Conservation (phyloP, 148 eudicot genomes). For the Amaranthus palmeri region DNA sequence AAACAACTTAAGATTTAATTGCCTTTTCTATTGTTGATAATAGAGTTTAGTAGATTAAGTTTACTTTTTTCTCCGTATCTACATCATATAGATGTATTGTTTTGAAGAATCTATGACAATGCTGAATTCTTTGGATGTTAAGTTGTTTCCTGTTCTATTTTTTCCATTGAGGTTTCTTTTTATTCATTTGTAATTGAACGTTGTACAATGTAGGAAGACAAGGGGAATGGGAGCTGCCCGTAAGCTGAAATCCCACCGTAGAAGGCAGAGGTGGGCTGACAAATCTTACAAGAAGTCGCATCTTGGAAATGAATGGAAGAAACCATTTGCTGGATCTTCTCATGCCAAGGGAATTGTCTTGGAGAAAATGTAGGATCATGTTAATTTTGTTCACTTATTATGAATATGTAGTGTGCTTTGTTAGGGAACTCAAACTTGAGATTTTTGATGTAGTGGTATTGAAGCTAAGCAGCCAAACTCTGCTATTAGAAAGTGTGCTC, state of each 20-base stretch:
- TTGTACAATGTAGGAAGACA: conserved; percentile 48
- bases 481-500: conserved; percentile 94
- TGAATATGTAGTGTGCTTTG: neutral
- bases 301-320: conserved; percentile 94
- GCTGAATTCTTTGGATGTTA: neutral
- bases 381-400: neutral
- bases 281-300: conserved; percentile 89
- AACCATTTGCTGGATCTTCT: conserved; percentile 88
- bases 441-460: conserved; percentile 55
- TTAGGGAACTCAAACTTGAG: neutral
- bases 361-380: conserved; percentile 64
- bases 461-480: conserved; percentile 98
- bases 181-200: neutral
- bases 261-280: conserved; percentile 88
- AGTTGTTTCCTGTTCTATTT: neutral
- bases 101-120: too few relatives aligned
- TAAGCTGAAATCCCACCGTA: conserved; percentile 80
- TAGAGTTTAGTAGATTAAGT: too few relatives aligned
- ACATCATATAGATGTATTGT: too few relatives aligned
- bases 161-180: neutral
- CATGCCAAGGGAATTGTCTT: conserved; percentile 95
- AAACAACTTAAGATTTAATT: too few relatives aligned
- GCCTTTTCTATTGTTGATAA: too few relatives aligned
- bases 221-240: conserved; percentile 94
- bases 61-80: too few relatives aligned